Evolutionary conservation across 495 filamentous ascomycete species (phyloP).

Genomic region (Neurospora hispaniola): DNA sequence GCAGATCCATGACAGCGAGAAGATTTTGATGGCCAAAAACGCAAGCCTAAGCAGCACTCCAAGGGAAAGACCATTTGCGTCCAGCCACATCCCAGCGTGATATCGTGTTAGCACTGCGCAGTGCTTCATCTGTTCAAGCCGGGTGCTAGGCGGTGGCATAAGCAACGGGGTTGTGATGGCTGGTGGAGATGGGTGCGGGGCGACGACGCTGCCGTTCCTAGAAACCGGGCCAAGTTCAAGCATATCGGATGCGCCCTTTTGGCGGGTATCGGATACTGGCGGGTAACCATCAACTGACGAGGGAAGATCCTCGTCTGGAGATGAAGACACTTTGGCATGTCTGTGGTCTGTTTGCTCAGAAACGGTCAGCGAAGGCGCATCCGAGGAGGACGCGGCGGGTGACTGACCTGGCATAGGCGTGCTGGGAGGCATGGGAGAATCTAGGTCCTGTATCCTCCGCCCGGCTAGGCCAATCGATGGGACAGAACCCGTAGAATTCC

Average conservation of each 20-base stretch:
- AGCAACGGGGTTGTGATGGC: slow-evolving; percentile 38
- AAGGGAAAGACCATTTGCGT: slow-evolving; percentile 11
- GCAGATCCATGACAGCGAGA: slow-evolving; percentile 29
- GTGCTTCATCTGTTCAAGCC: slow-evolving; percentile 28
- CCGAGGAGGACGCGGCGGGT: not conserved
- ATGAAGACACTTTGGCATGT: slow-evolving; percentile 22
- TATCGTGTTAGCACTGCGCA: slow-evolving; percentile 20
- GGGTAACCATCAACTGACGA: slow-evolving; percentile 13
- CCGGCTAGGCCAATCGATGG: slow-evolving; percentile 31
- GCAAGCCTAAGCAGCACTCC: slow-evolving; percentile 21
- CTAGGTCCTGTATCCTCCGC: slow-evolving; percentile 46
- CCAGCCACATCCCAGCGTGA: slow-evolving; percentile 13
- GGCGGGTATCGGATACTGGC: not conserved
- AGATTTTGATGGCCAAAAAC: slow-evolving; percentile 30
- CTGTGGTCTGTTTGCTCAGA: slow-evolving; percentile 23
- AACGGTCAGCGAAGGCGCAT: not conserved
- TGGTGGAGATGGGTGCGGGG: slow-evolving; percentile 19
- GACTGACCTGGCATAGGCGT: slow-evolving; percentile 34
- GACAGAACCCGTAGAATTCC: slow-evolving; percentile 20
- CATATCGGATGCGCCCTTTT: slow-evolving; percentile 3
- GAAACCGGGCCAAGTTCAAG: slow-evolving; percentile 5
- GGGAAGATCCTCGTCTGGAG: slow-evolving; percentile 23
- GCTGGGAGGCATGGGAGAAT: slow-evolving; percentile 39
- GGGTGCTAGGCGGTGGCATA: slow-evolving; percentile 46
- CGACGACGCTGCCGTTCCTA: slow-evolving; percentile 10